These are phyloP conservation scores for Termitomyces sp. DNA, from an alignment of 768 basidiomycete genomes.

Conservation along the genomic window DNA sequence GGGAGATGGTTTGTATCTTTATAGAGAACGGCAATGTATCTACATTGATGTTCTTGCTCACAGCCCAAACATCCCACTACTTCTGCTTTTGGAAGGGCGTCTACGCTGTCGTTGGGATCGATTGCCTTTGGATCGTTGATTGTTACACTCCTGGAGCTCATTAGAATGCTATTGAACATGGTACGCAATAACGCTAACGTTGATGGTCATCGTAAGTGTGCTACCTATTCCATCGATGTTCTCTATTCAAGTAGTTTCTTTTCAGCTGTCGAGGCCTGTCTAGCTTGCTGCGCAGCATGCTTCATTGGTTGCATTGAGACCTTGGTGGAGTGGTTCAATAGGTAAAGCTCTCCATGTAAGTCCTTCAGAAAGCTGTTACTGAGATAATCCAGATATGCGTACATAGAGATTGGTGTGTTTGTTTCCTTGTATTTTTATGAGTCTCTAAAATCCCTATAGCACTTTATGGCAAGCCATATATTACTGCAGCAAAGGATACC, in stretches of 20 bases:
- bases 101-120: conserved; percentile 74
- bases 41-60: background rate
- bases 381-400: conserved; percentile 52
- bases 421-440: background rate
- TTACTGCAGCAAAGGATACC: conserved; percentile 77
- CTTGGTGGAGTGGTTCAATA: conserved; percentile 76
- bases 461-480: conserved; percentile 80
- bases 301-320: conserved; percentile 67
- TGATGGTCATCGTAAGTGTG: conserved; percentile 58
- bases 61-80: conserved; percentile 69
- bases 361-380: background rate
- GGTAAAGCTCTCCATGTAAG: conserved; percentile 29
- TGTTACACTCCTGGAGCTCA: conserved; percentile 70
- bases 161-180: conserved; percentile 55
- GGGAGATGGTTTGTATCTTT: conserved; percentile 48
- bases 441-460: conserved; percentile 31
- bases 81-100: conserved; percentile 66
- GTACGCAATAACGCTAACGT: conserved; percentile 53
- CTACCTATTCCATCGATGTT: background rate
- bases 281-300: conserved; percentile 77
- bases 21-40: too few species aligned
- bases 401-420: conserved; percentile 69
- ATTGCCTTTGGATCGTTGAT: conserved; percentile 84
- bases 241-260: background rate
- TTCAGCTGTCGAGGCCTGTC: conserved; percentile 62